Evolutionary conservation across 768 basidiomycete genomes (phyloP), one percentile per base, ranked within the genome.

Genomic region (Pulveroboletus sp.): DNA sequence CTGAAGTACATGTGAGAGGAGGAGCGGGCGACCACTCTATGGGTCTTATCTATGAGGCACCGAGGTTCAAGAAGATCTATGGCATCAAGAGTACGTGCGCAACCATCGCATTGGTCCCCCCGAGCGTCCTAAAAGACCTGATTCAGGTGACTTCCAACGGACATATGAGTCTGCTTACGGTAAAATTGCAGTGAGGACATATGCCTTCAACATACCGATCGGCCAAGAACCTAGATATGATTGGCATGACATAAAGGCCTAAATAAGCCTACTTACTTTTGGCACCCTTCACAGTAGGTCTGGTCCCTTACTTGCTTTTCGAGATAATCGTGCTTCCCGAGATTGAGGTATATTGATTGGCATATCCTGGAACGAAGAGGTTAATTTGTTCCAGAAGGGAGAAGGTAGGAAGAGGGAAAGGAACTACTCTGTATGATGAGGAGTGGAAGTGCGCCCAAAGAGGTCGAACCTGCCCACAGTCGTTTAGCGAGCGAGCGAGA

Each of bases 151-250:
- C 35, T 46, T 45, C 46, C 17, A 40, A 27, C 8, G 18, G 21
- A 13, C 11, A 61, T 6, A 39, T 21, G 24, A 11, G 4, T 39
- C 30, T 39, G 46, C 78, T 57, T 52, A 89, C 89, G 51, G 93
- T 86, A 56, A 84, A 93, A 42, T 78, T 80, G 64, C 96, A 98
- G 69, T 96, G 79, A 1, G 96, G 96, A 65, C 96, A 99, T 31
- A 82, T 91, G n/a, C 96, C 96, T 69, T 98, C 95, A 0, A 98
- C 94, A 69, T 88, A 98, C 47, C 96, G 86, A 71, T 99, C 96
- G 17, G 96, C 96, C 32, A 99, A 71, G 73, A 96, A 99, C 59
- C 90, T 91, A 52, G 6, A 44, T 48, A 5, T 31, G 32, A 54
- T 55, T 41, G 50, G 52, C 52, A 30, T 42, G 41, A 17, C 40